Percentiles rank a stretch among this genome's conserved stretches.
Conservation (phyloP, 345 rosid genomes). For the Citrus cavaleriei region DNA sequence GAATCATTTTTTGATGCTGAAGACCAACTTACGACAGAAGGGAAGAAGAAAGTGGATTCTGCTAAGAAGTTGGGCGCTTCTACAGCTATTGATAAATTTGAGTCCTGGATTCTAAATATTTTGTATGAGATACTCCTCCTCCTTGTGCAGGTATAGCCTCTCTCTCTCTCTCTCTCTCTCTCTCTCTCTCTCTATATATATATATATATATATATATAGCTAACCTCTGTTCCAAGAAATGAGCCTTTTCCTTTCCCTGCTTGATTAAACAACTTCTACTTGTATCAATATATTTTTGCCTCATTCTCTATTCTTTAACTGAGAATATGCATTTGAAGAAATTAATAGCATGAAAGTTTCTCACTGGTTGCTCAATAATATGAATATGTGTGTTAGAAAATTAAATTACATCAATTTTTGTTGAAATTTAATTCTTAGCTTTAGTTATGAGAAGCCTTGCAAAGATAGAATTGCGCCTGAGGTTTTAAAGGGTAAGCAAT, state of each 20-base stretch:
- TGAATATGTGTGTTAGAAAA: background rate
- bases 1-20: conserved; percentile 62
- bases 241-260: background rate
- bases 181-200: background rate
- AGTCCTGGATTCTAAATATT: conserved; percentile 91
- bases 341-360: background rate
- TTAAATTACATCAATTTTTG: background rate
- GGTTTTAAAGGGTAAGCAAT: background rate
- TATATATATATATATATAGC: background rate
- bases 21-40: conserved; percentile 49
- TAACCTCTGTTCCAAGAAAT: background rate
- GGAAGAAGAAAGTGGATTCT: conserved; percentile 46
- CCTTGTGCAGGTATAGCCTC: conserved; percentile 79
- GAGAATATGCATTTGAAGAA: background rate
- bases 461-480: background rate
- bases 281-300: background rate
- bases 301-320: conserved; percentile 8
- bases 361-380: background rate
- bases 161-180: background rate
- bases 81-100: conserved; percentile 73
- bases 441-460: background rate
- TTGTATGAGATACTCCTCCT: conserved; percentile 85
- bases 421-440: background rate
- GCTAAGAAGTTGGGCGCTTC: conserved; percentile 44
- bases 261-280: background rate